A percentile compares a stretch with the other conserved stretches of the same genome.
Conservation (phyloP, 306 rosid species). For the Abrus pulchellus region DNA sequence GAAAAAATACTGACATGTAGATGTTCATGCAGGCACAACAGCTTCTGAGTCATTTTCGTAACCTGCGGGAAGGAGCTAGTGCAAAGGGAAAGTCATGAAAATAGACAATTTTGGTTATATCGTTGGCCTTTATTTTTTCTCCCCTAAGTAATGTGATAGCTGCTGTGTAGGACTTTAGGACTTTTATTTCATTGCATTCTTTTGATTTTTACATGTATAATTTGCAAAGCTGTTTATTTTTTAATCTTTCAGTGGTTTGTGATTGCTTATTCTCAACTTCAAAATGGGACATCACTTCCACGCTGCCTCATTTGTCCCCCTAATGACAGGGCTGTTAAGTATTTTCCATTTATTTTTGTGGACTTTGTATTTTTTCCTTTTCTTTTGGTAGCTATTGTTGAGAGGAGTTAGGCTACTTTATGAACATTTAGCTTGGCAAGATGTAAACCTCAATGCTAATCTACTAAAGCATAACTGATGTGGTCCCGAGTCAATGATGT, state of each 20-base stretch:
- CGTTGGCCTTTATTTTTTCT: conserved; percentile 33
- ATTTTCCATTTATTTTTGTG: conserved; percentile 30
- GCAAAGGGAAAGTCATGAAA: conserved; percentile 75
- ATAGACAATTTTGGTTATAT: conserved; percentile 49
- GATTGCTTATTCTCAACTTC: conserved; percentile 44
- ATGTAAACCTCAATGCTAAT: conserved; percentile 30
- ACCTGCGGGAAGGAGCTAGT: conserved; percentile 71
- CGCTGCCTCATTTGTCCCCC: conserved; percentile 28
- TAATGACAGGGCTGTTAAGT: conserved; percentile 37
- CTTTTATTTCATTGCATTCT: conserved; percentile 56
- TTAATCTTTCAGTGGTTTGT: conserved; percentile 37
- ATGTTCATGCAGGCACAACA: conserved; percentile 83
- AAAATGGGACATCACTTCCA: conserved; percentile 42
- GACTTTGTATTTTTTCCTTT: conserved; percentile 22
- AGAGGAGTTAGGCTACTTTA: conserved; percentile 26
- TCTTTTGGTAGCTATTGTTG: background rate
- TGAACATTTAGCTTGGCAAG: conserved; percentile 19
- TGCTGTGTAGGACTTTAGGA: conserved; percentile 39
- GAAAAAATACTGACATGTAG: conserved; percentile 24
- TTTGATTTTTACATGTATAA: conserved; percentile 51
- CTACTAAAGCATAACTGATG: conserved; percentile 18
- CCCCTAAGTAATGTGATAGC: conserved; percentile 25
- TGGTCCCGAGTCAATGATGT: conserved; percentile 43
- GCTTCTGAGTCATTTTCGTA: conserved; percentile 92
- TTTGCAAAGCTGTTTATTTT: conserved; percentile 39